Base-by-base conservation (phyloP, 2,329 filamentous ascomycete genomes). In the Sporothrix mexicana region DNA sequence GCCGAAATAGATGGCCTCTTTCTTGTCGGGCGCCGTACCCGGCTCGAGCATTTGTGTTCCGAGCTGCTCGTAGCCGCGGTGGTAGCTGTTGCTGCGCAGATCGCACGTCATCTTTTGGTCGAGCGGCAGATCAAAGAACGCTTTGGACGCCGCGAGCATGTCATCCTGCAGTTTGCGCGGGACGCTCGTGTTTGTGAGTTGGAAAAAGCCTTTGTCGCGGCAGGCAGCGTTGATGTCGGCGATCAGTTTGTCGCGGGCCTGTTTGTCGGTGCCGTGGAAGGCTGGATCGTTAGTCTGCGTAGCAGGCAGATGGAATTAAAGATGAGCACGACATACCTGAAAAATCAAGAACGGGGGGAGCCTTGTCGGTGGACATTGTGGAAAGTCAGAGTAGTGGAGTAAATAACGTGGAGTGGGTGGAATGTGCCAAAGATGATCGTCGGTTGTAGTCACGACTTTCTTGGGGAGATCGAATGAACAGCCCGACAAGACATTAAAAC, bases 31-130 rank as follows among this genome's bases (percentile, higher is more conserved):
- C 41, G 80, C 78, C 7, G 80, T 80, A 13, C 80, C 82, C 10
- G 81, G 79, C 75, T 86, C 83, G 2, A 85, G 78, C 3, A 81
- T 82, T 73, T 87, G 84, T 1, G 81, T 81, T 5, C 81, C 79
- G 1, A 86, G 77, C 53, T 83, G 78, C 75, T 87, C 85, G 74
- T 87, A 87, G 20, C 85, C 85, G 66, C 85, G 80, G 74, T 85
- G 83, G 55, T 76, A 70, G 12, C 41, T 43, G 45, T 55, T 51
- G 9, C 77, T 79, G 5, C 84, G 77, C 73, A 71, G 17, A n/a
- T 71, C 57, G 5, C 55, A 62, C 3, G 81, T 80, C 20, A 81
- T 79, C 76, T 87, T 87, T 68, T 83, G 82, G 17, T 82, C 80
- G 1, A 82, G 75, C 0, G 84, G 81, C 7, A 88, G 81, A 6